Evolutionary conservation across 2,329 filamentous ascomycete species (phyloP).

Genomic region (Pezicula rhizophila): DNA sequence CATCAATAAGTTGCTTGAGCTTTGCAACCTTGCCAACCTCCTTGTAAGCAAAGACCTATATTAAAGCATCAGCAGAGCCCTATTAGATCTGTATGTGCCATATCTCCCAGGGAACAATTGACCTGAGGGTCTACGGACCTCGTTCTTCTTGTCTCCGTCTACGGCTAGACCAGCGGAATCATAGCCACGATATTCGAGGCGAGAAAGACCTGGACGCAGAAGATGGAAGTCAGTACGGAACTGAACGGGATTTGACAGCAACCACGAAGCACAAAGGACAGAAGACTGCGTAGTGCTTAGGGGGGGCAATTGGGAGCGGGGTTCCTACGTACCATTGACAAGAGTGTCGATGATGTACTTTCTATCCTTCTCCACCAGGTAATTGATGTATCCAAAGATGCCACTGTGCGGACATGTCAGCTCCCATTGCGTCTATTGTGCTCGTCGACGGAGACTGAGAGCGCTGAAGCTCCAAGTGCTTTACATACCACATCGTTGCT

Average conservation of each 20-base stretch:
- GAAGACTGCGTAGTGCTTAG: background rate
- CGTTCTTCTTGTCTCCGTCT: conserved; percentile 98
- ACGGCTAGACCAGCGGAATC: conserved; percentile 93
- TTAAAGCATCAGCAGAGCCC: conserved; percentile 61
- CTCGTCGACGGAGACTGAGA: too few relatives aligned
- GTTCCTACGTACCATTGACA: conserved; percentile 70
- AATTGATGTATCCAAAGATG: conserved; percentile 98
- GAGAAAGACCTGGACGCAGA: conserved; percentile 65
- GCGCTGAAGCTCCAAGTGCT: too few relatives aligned
- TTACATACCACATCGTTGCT: too few relatives aligned
- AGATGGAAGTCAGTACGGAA: background rate
- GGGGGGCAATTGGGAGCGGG: background rate
- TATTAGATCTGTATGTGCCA: too few relatives aligned
- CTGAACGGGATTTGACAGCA: background rate
- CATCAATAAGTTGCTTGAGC: conserved; percentile 86
- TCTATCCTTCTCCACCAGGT: conserved; percentile 97
- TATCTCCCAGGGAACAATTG: background rate
- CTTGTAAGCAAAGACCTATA: conserved; percentile 80
- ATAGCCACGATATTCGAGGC: conserved; percentile 97
- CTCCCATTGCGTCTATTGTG: background rate
- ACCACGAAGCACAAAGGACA: background rate
- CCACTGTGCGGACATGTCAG: conserved; percentile 49
- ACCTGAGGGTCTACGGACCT: conserved; percentile 32
- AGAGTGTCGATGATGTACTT: conserved; percentile 94
- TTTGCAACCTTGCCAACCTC: conserved; percentile 99